Evolutionary conservation across 805 yeast species (phyloP).

Genomic region (Starmerella bombicola): DNA sequence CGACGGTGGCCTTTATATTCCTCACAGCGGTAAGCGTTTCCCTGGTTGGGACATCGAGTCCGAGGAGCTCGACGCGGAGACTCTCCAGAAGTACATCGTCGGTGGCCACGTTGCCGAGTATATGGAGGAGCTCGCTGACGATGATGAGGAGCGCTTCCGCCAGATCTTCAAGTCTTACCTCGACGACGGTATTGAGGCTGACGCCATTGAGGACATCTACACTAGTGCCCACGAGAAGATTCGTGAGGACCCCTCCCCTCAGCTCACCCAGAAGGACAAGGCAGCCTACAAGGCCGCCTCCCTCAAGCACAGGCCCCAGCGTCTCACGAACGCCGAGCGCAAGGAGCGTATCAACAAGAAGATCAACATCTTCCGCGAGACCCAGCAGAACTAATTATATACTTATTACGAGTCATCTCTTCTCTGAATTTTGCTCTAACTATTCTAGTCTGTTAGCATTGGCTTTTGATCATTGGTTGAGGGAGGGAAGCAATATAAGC

Average conservation of each 20-base stretch:
- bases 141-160: constrained; percentile 98
- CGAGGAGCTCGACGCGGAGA: constrained; percentile 96
- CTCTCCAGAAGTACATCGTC: constrained; percentile 95
- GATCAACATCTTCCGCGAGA: constrained; percentile 60
- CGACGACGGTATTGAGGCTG: constrained; percentile 95
- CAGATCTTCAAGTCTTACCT: constrained; percentile 91
- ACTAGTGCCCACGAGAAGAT: constrained; percentile 85
- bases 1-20: constrained; percentile 98
- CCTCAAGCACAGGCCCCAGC: constrained; percentile 77
- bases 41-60: constrained; percentile 99
- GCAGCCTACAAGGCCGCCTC: constrained; percentile 97
- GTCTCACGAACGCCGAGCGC: constrained; percentile 88
- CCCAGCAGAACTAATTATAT: constrained; percentile 20
- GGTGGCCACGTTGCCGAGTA: constrained; percentile 99
- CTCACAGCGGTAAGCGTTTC: constrained; percentile 99
- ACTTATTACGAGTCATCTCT: constrained; percentile 3
- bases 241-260: constrained; percentile 90
- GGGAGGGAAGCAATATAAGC: too few relatives aligned
- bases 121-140: constrained; percentile 99
- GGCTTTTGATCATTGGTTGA: too few relatives aligned
- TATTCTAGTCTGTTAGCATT: too few relatives aligned
- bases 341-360: constrained; percentile 77
- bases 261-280: constrained; percentile 85
- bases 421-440: too few relatives aligned
- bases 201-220: constrained; percentile 91